Conservation (phyloP, 2,329 filamentous ascomycete genomes). For the Paracorniculantispora psalliotae region DNA sequence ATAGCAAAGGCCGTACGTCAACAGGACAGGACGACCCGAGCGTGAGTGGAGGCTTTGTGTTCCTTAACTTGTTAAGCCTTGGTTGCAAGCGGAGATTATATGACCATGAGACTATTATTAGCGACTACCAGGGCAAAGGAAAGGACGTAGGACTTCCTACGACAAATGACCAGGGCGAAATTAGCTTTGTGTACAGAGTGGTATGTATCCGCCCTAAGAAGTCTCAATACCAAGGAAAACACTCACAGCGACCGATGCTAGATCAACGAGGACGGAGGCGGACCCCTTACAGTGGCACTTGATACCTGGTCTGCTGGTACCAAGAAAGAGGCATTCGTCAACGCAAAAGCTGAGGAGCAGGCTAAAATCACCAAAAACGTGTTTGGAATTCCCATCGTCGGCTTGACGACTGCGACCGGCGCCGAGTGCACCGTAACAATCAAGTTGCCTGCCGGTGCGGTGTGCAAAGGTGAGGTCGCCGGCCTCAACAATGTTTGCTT, state of each 20-base stretch:
- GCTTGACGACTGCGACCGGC: constrained; percentile 7
- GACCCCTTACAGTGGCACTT: constrained; percentile 3
- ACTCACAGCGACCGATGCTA: no score
- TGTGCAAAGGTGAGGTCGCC: constrained; percentile 12
- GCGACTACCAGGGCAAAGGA: constrained; percentile 2
- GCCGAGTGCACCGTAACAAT: constrained; percentile 7
- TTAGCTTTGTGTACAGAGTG: constrained; percentile 7
- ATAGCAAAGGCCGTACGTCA: not conserved
- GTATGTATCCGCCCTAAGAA: no score
- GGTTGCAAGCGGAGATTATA: not conserved
- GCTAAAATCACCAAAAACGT: constrained; percentile 5
- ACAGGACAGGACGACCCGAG: not conserved
- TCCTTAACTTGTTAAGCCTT: not conserved
- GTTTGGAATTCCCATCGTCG: constrained; percentile 1
- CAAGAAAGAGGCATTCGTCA: constrained; percentile 5
- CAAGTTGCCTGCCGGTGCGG: constrained; percentile 5
- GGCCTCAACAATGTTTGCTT: constrained; percentile 14
- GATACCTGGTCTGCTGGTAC: constrained; percentile 8
- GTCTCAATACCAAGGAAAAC: no score
- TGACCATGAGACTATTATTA: not conserved
- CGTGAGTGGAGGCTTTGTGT: no score
- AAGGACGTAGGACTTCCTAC: constrained; percentile 8
- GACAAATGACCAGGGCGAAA: not conserved
- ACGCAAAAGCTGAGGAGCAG: no score
- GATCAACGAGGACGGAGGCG: constrained; percentile 8